Conservation (phyloP, 2,329 filamentous ascomycete species). For the Iodosphaeria phyllophila region DNA sequence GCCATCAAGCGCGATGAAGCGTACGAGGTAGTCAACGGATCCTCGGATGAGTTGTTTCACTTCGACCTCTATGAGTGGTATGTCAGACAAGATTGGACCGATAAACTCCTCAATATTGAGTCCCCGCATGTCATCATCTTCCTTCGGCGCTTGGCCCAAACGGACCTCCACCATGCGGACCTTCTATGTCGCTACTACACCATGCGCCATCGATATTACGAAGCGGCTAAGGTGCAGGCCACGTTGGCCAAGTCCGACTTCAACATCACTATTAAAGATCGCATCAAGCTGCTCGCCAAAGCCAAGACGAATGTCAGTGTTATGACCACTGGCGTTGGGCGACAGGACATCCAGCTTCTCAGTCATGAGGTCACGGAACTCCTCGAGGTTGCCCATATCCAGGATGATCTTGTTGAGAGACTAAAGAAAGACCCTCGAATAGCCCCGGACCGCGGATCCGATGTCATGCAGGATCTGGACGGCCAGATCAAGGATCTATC, state of each 20-base stretch:
- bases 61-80: slow-evolving; percentile 98
- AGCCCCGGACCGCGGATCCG: slow-evolving; percentile 36
- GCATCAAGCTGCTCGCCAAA: slow-evolving; percentile 76
- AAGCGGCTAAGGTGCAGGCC: slow-evolving; percentile 74
- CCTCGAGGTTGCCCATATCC: slow-evolving; percentile 84
- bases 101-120: slow-evolving; percentile 68
- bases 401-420: slow-evolving; percentile 74
- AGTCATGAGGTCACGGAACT: slow-evolving; percentile 71
- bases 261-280: slow-evolving; percentile 56
- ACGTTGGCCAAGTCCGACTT: slow-evolving; percentile 74
- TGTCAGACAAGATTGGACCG: slow-evolving; percentile 63
- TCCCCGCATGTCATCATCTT: slow-evolving; percentile 78
- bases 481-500: slow-evolving; percentile 62
- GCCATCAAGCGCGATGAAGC: slow-evolving; percentile 72
- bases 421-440: slow-evolving; percentile 58
- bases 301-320: slow-evolving; percentile 89
- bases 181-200: slow-evolving; percentile 86
- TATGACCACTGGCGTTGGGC: slow-evolving; percentile 53
- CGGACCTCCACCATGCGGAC: slow-evolving; percentile 64
- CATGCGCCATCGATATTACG: slow-evolving; percentile 64
- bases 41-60: slow-evolving; percentile 85
- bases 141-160: slow-evolving; percentile 55
- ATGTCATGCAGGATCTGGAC: slow-evolving; percentile 51
- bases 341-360: slow-evolving; percentile 68
- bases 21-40: slow-evolving; percentile 75